Base-by-base conservation (phyloP, 2,329 filamentous ascomycete genomes). In the Cladophialophora carrionii region DNA sequence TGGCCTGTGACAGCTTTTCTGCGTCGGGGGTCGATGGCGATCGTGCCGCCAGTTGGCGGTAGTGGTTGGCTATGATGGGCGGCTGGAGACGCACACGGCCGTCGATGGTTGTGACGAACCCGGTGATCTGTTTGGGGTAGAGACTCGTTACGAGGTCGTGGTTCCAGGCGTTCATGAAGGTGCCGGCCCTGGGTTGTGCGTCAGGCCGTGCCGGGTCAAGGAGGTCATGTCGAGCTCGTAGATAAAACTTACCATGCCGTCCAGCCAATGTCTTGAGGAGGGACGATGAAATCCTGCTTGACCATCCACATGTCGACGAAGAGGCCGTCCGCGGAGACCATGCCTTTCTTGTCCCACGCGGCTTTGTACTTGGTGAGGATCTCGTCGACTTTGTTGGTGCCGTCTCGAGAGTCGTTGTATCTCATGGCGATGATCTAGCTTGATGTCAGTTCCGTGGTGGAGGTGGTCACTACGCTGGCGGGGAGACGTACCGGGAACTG, bases 121-220 rank as follows among this genome's bases (percentile, higher is more conserved):
- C 76, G 10, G 68, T 51, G 0, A 64, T 57, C 17, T 73, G 71
- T 48, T 63, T 68, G 1, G 64, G 64, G 56, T 71, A 76, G 7
- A 70, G 60, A 1, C 62, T 62, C 9, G 71, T 70, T 2, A 78
- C 74, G n/a, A 73, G 68, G 2, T 72, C 67, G 1, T 73, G 73
- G 63, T 78, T 78, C 77, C 76, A 78, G n/a, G 74, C 73, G 29
- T 69, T 55, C 74, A 79, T 77, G 66, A 76, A 79, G 1, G 76
- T 75, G 22, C 65, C 70, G 4, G 71, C 71, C 74, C 73, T 73
- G 34, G 41, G 17, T 2, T n/a, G 12, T 5, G 20, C 34, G 29
- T 20, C 5, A 51, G 34, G 17, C 5, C 14, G 34, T 17, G 14
- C 17, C 34, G 14, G 17, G 34, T 17, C 34, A 17, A 41, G 34